phyloP scores from a whole-genome alignment of 768 basidiomycete genomes.

The Ramaria sp. region DNA sequence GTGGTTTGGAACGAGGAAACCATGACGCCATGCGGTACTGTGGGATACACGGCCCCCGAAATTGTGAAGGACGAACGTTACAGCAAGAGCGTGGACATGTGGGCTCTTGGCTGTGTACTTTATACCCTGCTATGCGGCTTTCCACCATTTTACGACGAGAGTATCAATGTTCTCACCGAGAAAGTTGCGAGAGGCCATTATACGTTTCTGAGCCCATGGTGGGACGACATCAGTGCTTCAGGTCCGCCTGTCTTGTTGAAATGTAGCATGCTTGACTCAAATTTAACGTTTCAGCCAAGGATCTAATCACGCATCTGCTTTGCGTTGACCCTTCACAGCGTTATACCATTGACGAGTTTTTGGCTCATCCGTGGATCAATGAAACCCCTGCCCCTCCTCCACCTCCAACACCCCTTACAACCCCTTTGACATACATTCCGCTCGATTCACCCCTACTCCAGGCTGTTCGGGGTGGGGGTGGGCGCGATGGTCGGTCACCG shows the following conservation, averaged over 20 bases:
- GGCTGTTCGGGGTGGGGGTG: constrained; percentile 59
- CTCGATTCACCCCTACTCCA: constrained; percentile 89
- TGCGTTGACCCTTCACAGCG: constrained; percentile 93
- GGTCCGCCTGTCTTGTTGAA: constrained; percentile 35
- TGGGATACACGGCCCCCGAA: constrained; percentile 98
- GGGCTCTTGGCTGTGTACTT: constrained; percentile 98
- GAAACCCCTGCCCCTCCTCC: constrained; percentile 51
- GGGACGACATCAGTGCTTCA: constrained; percentile 85
- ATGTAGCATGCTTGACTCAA: constrained; percentile 1
- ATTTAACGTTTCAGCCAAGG: constrained; percentile 55
- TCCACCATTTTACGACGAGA: constrained; percentile 98
- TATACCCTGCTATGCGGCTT: constrained; percentile 98
- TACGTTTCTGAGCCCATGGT: constrained; percentile 98
- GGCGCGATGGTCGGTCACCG: constrained; percentile 77
- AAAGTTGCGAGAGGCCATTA: constrained; percentile 97
- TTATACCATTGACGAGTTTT: constrained; percentile 97
- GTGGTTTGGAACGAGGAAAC: constrained; percentile 99
- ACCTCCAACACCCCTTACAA: constrained; percentile 52
- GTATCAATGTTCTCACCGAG: constrained; percentile 94
- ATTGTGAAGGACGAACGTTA: constrained; percentile 99
- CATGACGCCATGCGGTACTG: constrained; percentile 99
- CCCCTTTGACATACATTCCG: constrained; percentile 28
- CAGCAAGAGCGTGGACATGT: constrained; percentile 97
- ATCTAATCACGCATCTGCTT: constrained; percentile 86
- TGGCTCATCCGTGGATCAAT: constrained; percentile 92